Evolutionary conservation across 495 filamentous ascomycete genomes (phyloP).

Genomic region (Penicillium diatomitis): DNA sequence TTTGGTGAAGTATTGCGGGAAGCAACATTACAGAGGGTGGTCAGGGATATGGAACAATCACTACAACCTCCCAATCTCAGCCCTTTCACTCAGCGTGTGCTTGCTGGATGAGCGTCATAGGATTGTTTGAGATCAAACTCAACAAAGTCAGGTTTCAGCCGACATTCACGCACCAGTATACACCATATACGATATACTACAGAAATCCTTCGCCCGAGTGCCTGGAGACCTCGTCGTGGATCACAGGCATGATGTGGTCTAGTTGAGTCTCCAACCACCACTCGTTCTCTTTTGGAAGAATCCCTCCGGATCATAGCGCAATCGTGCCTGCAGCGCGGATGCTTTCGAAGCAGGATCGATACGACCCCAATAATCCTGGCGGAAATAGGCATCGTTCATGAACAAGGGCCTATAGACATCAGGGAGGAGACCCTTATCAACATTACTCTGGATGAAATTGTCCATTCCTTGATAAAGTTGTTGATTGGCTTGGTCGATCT

Average conservation of each 20-base stretch:
- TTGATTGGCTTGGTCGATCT: conserved; percentile 42
- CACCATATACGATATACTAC: too few relatives aligned
- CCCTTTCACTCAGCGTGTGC: too few relatives aligned
- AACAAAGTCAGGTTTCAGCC: too few relatives aligned
- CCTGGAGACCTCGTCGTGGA: too few relatives aligned
- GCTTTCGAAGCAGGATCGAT: conserved; percentile 38
- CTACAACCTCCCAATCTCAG: too few relatives aligned
- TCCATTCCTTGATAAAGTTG: conserved; percentile 25
- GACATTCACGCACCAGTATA: too few relatives aligned
- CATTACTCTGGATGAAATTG: conserved; percentile 24
- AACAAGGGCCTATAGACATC: conserved; percentile 49
- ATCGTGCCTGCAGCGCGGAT: conserved; percentile 29
- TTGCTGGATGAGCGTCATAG: too few relatives aligned
- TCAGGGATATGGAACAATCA: too few relatives aligned
- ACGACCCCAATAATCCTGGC: conserved; percentile 51
- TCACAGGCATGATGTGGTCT: background rate
- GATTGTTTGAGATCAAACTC: too few relatives aligned
- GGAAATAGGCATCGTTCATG: conserved; percentile 50
- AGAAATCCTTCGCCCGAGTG: too few relatives aligned
- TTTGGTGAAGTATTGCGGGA: too few relatives aligned
- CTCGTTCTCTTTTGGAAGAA: conserved; percentile 51
- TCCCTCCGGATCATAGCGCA: conserved; percentile 45
- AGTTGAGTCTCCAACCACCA: conserved; percentile 37
- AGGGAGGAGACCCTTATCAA: conserved; percentile 35
- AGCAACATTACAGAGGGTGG: too few relatives aligned